A percentile compares a stretch with the other conserved stretches of the same genome.
Evolutionary conservation across 2,329 filamentous ascomycete genomes (phyloP).

Genomic region (Microsporum canis): DNA sequence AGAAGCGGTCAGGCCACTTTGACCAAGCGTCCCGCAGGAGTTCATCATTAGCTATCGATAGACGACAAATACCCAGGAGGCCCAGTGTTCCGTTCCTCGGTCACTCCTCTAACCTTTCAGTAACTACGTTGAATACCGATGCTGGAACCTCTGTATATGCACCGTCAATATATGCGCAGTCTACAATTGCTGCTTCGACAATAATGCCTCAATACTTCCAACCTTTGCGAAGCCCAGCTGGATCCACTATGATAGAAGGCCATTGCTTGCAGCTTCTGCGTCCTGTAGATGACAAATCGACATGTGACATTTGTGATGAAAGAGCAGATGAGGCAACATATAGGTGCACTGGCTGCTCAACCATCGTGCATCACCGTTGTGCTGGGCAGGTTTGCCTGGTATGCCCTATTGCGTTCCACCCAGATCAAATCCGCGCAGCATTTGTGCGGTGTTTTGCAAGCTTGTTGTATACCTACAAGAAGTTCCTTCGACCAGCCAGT

Average conservation of each 20-base stretch:
- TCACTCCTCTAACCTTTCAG: conserved; percentile 41
- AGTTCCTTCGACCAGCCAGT: conserved; percentile 48
- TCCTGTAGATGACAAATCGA: conserved; percentile 31
- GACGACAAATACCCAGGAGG: conserved; percentile 45
- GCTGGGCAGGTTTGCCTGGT: conserved; percentile 50
- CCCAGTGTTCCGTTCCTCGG: conserved; percentile 64
- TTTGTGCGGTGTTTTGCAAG: conserved; percentile 60
- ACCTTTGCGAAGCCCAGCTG: conserved; percentile 15
- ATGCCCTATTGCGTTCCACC: conserved; percentile 55
- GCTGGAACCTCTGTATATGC: conserved; percentile 27
- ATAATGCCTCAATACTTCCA: conserved; percentile 36
- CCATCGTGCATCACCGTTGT: conserved; percentile 48
- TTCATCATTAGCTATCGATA: conserved; percentile 80
- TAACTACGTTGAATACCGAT: conserved; percentile 35
- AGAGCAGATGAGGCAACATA: conserved; percentile 49
- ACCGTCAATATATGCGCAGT: conserved; percentile 41
- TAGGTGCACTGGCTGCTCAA: conserved; percentile 38
- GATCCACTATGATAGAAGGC: conserved; percentile 35
- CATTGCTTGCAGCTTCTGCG: conserved; percentile 38
- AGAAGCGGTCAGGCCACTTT: conserved; percentile 92
- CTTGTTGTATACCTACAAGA: conserved; percentile 57
- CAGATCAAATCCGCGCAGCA: conserved; percentile 55
- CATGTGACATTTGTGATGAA: conserved; percentile 41
- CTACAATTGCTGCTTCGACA: conserved; percentile 40
- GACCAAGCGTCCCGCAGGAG: conserved; percentile 71